Percentiles rank a stretch among this genome's conserved stretches.
Conservation (phyloP, 306 rosid genomes). For the Gillenia trifoliata region DNA sequence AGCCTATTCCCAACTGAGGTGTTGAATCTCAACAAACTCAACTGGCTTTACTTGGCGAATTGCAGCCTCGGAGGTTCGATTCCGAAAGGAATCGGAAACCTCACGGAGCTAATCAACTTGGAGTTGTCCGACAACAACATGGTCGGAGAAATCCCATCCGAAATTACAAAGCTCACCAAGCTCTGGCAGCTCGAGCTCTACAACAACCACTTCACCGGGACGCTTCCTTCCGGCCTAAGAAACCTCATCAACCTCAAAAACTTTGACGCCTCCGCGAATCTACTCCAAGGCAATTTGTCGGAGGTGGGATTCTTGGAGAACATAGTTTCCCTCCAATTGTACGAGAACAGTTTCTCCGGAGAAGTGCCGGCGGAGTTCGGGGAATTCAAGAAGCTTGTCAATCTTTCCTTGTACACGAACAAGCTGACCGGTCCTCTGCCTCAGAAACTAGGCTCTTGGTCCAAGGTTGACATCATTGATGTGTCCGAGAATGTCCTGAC, state of each 20-base stretch:
- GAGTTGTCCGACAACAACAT: constrained; percentile 55
- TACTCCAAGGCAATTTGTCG: constrained; percentile 56
- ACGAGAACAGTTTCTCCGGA: constrained; percentile 49
- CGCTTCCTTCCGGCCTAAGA: constrained; percentile 52
- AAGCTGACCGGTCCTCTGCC: constrained; percentile 65
- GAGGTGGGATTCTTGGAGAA: constrained; percentile 42
- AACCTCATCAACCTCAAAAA: constrained; percentile 41
- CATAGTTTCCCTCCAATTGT: constrained; percentile 56
- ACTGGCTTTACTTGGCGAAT: constrained; percentile 56
- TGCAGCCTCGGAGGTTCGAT: constrained; percentile 59
- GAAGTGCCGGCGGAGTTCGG: constrained; percentile 66
- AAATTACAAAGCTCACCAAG: constrained; percentile 58
- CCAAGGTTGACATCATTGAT: constrained; percentile 52
- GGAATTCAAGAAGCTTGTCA: constrained; percentile 48
- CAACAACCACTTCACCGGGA: constrained; percentile 52
- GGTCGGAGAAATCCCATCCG: constrained; percentile 61
- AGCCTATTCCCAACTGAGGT: constrained; percentile 51
- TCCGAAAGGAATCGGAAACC: constrained; percentile 63
- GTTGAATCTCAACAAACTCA: constrained; percentile 38
- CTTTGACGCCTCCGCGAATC: constrained; percentile 62
- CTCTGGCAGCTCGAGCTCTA: constrained; percentile 72
- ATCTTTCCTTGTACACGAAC: constrained; percentile 63
- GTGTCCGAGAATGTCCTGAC: constrained; percentile 64
- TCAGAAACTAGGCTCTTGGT: constrained; percentile 65
- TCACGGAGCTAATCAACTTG: constrained; percentile 47